These are phyloP conservation scores for Colletotrichum limetticola DNA, from an alignment of 2,329 filamentous ascomycete genomes.

Conservation along the genomic window DNA sequence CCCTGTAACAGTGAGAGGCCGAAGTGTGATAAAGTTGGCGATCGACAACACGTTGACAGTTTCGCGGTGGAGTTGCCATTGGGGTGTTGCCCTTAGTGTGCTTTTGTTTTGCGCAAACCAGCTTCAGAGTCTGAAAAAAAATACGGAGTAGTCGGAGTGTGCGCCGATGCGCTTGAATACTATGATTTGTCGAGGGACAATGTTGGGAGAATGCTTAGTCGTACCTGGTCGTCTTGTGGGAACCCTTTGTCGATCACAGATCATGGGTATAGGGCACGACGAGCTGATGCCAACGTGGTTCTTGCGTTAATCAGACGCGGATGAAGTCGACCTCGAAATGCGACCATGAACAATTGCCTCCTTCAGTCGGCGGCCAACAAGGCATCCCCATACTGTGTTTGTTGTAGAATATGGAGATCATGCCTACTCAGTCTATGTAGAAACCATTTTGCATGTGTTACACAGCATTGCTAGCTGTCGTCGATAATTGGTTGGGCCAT, in stretches of 20 bases:
- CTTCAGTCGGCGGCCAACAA: not conserved
- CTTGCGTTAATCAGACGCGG: conserved; percentile 30
- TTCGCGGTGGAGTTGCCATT: conserved; percentile 18
- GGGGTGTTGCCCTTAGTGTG: conserved; percentile 27
- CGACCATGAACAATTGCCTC: not conserved
- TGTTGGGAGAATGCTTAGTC: not conserved
- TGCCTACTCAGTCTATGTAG: not conserved
- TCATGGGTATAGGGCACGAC: conserved; percentile 10
- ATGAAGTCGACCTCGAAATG: not conserved
- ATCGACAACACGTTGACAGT: conserved; percentile 26
- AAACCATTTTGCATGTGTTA: not conserved
- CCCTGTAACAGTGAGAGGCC: conserved; percentile 7
- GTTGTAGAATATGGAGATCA: not conserved
- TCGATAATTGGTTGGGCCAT: not conserved
- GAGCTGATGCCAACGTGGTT: conserved; percentile 6
- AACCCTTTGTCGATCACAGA: conserved; percentile 18
- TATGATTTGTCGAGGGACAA: conserved; percentile 6
- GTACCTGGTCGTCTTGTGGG: not conserved
- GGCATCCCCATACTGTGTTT: not conserved
- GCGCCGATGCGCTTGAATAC: conserved; percentile 10
- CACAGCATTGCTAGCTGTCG: not conserved
- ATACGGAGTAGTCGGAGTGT: conserved; percentile 15
- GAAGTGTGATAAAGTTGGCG: conserved; percentile 26
- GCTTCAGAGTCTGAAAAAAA: not conserved
- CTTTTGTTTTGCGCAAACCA: conserved; percentile 12